Percentiles rank a stretch among this genome's conserved stretches.
Evolutionary conservation across 495 filamentous ascomycete genomes (phyloP).

Genomic region (Bathelium albidoporum): DNA sequence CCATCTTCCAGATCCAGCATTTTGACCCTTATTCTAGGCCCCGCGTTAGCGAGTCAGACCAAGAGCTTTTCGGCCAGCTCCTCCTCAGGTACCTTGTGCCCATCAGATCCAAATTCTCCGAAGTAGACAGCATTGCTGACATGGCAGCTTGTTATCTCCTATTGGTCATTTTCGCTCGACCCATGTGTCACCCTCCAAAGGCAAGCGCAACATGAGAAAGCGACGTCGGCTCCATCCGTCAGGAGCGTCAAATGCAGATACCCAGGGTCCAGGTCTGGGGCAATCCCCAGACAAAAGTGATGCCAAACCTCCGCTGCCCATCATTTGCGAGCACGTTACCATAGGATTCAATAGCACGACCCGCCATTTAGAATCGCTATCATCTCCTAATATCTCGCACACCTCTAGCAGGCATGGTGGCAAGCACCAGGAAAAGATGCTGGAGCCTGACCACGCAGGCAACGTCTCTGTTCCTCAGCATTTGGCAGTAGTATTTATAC

Average conservation of each 20-base stretch:
- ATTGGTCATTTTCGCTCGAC: constrained; percentile 43
- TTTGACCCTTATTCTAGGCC: constrained; percentile 18
- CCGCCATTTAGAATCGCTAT: constrained; percentile 34
- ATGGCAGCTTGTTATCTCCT: constrained; percentile 43
- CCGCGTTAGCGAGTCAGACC: constrained; percentile 13
- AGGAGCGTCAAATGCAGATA: neutral
- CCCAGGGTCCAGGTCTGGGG: constrained; percentile 8
- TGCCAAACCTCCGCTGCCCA: constrained; percentile 32
- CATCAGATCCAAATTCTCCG: neutral
- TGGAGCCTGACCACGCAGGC: neutral
- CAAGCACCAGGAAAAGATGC: constrained; percentile 6
- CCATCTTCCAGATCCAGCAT: neutral
- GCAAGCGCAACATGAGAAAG: constrained; percentile 31
- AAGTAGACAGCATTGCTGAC: too few species aligned
- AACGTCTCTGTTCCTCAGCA: neutral
- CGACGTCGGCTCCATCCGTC: constrained; percentile 13
- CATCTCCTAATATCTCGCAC: constrained; percentile 14
- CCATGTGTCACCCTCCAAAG: constrained; percentile 41
- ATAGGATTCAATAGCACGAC: constrained; percentile 50
- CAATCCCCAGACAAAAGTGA: constrained; percentile 14
- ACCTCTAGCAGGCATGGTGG: constrained; percentile 21
- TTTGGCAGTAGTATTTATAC: constrained; percentile 43
- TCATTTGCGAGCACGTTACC: constrained; percentile 41
- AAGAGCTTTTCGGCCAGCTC: constrained; percentile 24
- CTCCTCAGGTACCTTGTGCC: constrained; percentile 23